These are phyloP conservation scores for Talaromyces sp. DNA, from an alignment of 2,329 filamentous ascomycete species.

Conservation along the genomic window DNA sequence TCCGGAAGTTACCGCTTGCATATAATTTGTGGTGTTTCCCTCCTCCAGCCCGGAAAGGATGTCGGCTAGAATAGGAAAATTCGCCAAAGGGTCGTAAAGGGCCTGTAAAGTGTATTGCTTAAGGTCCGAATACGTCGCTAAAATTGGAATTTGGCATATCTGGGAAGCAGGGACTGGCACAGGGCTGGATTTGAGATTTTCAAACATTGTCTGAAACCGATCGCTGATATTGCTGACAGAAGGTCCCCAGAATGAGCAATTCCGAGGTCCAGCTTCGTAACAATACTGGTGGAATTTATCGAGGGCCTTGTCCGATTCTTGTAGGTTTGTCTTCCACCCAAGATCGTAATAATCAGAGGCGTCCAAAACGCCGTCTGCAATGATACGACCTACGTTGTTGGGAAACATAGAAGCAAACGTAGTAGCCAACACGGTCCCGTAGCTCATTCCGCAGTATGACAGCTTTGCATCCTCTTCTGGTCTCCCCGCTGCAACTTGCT, in stretches of 20 bases:
- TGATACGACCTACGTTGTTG: background rate
- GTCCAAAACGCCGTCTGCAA: constrained; percentile 1
- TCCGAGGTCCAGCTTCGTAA: constrained; percentile 5
- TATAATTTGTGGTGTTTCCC: constrained; percentile 11
- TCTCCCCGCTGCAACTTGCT: constrained; percentile 9
- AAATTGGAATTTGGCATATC: constrained; percentile 7
- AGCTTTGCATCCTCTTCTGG: constrained; percentile 10
- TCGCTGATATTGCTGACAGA: constrained; percentile 8
- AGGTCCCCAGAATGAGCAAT: constrained; percentile 15
- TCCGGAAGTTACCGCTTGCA: constrained; percentile 1
- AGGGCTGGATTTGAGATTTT: constrained; percentile 14
- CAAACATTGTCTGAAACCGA: constrained; percentile 13
- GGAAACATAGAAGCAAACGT: constrained; percentile 4
- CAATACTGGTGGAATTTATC: background rate
- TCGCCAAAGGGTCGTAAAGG: constrained; percentile 1
- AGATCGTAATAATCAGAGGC: constrained; percentile 1
- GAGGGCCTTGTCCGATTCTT: background rate
- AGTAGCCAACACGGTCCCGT: background rate
- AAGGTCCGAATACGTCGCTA: constrained; percentile 16
- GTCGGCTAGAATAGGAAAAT: constrained; percentile 11
- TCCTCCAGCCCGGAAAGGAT: constrained; percentile 12
- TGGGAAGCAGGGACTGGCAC: constrained; percentile 12
- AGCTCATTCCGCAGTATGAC: background rate
- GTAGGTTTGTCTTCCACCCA: background rate
- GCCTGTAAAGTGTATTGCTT: constrained; percentile 11